Evolutionary conservation across 192 early-diverging fungal species (phyloP), one percentile per base, ranked within the genome.

Genomic region (Coemansia sp.): DNA sequence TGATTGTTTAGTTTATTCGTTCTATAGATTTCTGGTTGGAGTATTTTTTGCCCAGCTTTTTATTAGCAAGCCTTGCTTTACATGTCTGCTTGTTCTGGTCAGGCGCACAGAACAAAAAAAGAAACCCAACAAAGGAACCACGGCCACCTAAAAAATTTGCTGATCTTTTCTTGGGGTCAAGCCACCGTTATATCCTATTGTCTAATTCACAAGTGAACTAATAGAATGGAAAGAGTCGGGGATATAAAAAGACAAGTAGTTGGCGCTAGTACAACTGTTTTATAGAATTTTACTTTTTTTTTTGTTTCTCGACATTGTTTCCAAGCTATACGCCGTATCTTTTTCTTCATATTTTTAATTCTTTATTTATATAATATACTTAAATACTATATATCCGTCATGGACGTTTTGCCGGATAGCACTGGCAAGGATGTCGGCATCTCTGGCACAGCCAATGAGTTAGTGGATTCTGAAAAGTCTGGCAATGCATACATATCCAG

Each of bases 1-100:
- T 89, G 82, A 78, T 90, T 55, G 51, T 68, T 25, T 80, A 64
- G 48, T 45, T 11, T n/a, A n/a, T n/a, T n/a, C n/a, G n/a, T n/a
- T n/a, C n/a, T n/a, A n/a, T n/a, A n/a, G n/a, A n/a, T n/a, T n/a
- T n/a, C n/a, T n/a, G n/a, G n/a, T n/a, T n/a, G n/a, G n/a, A n/a
- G n/a, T n/a, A n/a, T n/a, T n/a, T n/a, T n/a, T n/a, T n/a, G n/a
- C n/a, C n/a, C n/a, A n/a, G n/a, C n/a, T n/a, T n/a, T n/a, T n/a
- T n/a, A n/a, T n/a, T n/a, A n/a, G n/a, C n/a, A n/a, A 45, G 42
- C 42, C 10, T 14, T 12, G 7, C 12, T 11, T 16, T 45, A 45
- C 18, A 59, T 63, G 29, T 63, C 36, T 51, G 16, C n/a, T n/a
- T n/a, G 42, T 45, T 14, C 34, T 36, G 8, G 4, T 36, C 34